Evolutionary conservation across 1,284 basidiomycete genomes (phyloP).

Genomic region (Ceratobasidium sp.): DNA sequence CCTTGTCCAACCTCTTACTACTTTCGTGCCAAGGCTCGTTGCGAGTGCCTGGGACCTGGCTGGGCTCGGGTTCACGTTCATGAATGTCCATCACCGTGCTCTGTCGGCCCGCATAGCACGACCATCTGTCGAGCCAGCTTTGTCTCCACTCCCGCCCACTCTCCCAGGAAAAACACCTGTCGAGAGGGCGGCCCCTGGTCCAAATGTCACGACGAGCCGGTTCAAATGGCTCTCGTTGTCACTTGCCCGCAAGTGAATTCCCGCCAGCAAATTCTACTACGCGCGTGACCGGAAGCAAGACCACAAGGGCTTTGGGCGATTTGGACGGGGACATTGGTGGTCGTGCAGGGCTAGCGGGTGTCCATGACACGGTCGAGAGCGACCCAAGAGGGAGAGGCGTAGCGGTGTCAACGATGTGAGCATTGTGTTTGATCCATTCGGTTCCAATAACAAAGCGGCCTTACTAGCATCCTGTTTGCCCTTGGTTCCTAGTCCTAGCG

Average conservation of each 20-base stretch:
- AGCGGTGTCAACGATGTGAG: slow-evolving; percentile 27
- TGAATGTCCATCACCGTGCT: slow-evolving; percentile 10
- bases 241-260: background rate
- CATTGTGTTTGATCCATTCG: background rate
- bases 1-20: background rate
- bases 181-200: slow-evolving; percentile 25
- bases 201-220: background rate
- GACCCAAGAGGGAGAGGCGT: slow-evolving; percentile 39
- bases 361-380: slow-evolving; percentile 6
- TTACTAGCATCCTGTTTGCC: background rate
- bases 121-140: background rate
- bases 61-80: slow-evolving; percentile 18
- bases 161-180: slow-evolving; percentile 8
- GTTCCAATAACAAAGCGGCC: no score
- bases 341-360: background rate
- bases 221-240: background rate
- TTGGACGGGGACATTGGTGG: background rate
- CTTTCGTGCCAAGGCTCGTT: slow-evolving; percentile 36
- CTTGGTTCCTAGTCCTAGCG: slow-evolving; percentile 6
- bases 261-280: slow-evolving; percentile 29
- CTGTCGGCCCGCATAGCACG: background rate
- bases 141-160: slow-evolving; percentile 19
- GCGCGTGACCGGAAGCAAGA: slow-evolving; percentile 35
- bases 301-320: slow-evolving; percentile 10
- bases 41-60: slow-evolving; percentile 34